Conservation (phyloP, 345 rosid species). For the Boechera retrofracta region DNA sequence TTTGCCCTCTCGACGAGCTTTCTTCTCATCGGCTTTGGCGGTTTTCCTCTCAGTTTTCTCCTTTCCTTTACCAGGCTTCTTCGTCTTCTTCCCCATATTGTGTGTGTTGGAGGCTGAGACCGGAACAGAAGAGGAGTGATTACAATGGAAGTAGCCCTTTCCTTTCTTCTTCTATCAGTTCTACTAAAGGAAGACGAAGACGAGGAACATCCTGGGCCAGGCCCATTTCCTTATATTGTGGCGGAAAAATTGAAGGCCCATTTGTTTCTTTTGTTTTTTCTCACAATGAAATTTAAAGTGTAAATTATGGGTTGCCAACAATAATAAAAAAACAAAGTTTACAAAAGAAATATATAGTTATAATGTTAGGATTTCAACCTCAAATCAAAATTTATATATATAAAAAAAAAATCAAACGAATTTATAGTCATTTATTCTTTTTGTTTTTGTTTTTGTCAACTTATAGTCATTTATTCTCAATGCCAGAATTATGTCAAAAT, state of each 20-base stretch:
- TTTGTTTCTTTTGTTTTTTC: neutral
- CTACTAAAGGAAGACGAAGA: neutral
- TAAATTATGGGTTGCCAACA: too few species aligned
- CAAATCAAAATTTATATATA: too few species aligned
- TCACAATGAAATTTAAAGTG: too few species aligned
- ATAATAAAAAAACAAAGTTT: too few species aligned
- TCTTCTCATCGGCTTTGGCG: constrained; percentile 86
- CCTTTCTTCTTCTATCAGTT: constrained; percentile 22
- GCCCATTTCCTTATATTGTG: neutral
- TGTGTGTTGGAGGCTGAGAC: constrained; percentile 30
- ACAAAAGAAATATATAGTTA: too few species aligned
- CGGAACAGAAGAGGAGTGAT: neutral
- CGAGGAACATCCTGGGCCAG: neutral
- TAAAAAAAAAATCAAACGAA: too few species aligned
- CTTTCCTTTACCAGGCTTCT: constrained; percentile 89
- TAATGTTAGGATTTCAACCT: too few species aligned
- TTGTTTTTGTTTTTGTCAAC: too few species aligned
- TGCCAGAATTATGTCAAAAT: too few species aligned
- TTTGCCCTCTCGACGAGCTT: constrained; percentile 81
- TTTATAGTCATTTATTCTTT: too few species aligned
- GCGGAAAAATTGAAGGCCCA: neutral
- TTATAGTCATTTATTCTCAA: too few species aligned
- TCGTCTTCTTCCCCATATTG: constrained; percentile 86
- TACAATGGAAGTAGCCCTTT: constrained; percentile 26
- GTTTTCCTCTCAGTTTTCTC: constrained; percentile 92